phyloP scores from a whole-genome alignment of 768 basidiomycete genomes.

The Wakefieldia striispora region DNA sequence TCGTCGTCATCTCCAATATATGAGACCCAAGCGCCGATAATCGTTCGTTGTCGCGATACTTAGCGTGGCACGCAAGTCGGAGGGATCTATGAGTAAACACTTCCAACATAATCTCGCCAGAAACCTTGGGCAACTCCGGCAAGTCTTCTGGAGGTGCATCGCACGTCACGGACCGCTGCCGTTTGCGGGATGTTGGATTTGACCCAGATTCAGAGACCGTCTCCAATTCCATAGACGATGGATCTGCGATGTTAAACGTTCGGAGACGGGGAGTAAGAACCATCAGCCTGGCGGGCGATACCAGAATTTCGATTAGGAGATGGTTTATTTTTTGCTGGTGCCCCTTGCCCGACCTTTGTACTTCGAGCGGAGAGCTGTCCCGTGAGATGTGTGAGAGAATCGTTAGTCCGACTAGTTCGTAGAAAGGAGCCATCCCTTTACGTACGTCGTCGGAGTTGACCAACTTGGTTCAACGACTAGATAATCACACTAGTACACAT shows the following conservation, averaged over 20 bases:
- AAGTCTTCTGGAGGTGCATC: slow-evolving; percentile 28
- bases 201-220: slow-evolving; percentile 22
- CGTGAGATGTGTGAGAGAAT: slow-evolving; percentile 23
- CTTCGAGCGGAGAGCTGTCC: slow-evolving; percentile 14
- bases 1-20: slow-evolving; percentile 47
- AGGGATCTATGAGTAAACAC: slow-evolving; percentile 72
- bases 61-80: slow-evolving; percentile 38
- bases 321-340: slow-evolving; percentile 20
- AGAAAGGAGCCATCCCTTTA: slow-evolving; percentile 28
- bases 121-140: slow-evolving; percentile 49
- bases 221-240: slow-evolving; percentile 34
- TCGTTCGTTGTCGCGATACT: slow-evolving; percentile 57
- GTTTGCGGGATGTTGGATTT: slow-evolving; percentile 35
- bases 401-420: slow-evolving; percentile 6
- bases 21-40: slow-evolving; percentile 49
- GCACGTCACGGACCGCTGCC: slow-evolving; percentile 34
- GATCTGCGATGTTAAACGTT: slow-evolving; percentile 32
- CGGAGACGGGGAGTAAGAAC: slow-evolving; percentile 36
- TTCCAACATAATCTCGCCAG: slow-evolving; percentile 56
- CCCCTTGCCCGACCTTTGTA: slow-evolving; percentile 13
- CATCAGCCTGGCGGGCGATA: slow-evolving; percentile 23
- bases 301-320: slow-evolving; percentile 10
- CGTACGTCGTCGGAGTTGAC: slow-evolving; percentile 18
- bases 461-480: neutral
- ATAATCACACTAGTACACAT: too few species aligned